Evolutionary conservation across 805 yeast genomes (phyloP).

Genomic region (Barnettozyma botsteinii): DNA sequence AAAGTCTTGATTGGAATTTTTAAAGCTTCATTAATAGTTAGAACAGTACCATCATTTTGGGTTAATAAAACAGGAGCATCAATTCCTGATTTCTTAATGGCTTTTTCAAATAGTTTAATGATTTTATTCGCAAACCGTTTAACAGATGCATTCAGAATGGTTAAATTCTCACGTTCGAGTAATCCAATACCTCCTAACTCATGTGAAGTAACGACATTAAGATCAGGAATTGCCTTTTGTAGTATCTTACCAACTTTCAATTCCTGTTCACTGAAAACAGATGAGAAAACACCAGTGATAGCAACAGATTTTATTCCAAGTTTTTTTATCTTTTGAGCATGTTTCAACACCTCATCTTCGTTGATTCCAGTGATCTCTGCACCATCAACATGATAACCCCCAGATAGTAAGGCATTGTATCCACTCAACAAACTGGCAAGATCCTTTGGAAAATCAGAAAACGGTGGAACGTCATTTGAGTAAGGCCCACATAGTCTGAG

Average conservation of each 20-base stretch:
- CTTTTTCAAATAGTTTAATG: conserved; percentile 33
- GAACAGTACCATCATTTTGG: conserved; percentile 46
- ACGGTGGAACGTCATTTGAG: conserved; percentile 32
- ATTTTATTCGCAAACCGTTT: conserved; percentile 37
- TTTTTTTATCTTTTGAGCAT: conserved; percentile 27
- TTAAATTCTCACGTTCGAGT: conserved; percentile 41
- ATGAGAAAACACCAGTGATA: conserved; percentile 36
- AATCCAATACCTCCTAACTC: conserved; percentile 38
- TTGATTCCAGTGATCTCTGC: conserved; percentile 30
- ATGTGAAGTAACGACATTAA: conserved; percentile 34
- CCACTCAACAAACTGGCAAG: conserved; percentile 30
- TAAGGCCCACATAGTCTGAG: conserved; percentile 39
- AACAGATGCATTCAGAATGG: conserved; percentile 41
- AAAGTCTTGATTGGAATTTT: conserved; percentile 40
- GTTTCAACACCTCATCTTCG: conserved; percentile 25
- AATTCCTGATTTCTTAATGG: conserved; percentile 31
- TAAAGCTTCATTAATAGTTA: conserved; percentile 36
- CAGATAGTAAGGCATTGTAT: conserved; percentile 30
- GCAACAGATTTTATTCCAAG: conserved; percentile 33
- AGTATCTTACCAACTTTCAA: conserved; percentile 28
- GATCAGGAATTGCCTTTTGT: conserved; percentile 29
- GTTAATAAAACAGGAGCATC: conserved; percentile 28
- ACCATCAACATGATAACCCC: conserved; percentile 40
- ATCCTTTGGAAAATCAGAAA: conserved; percentile 38
- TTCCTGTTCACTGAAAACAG: conserved; percentile 35